These are phyloP conservation scores for Sporothrix sp. DNA, from an alignment of 2,329 filamentous ascomycete species.

Conservation along the genomic window DNA sequence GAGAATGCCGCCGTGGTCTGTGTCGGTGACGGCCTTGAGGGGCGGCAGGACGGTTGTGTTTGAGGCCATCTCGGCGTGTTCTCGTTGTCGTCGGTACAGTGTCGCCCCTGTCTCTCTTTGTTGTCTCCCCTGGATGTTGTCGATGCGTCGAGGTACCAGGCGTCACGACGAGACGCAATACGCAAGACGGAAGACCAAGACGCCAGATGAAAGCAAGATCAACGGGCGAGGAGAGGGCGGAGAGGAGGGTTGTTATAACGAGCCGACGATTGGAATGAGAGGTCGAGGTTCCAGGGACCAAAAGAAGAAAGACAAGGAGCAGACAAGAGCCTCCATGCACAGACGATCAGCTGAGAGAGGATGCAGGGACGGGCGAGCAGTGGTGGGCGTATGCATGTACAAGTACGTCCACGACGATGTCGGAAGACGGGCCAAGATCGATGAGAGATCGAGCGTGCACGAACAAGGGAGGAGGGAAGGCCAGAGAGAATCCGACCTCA, in stretches of 20 bases:
- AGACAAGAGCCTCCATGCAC: not conserved
- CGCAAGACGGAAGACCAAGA: not conserved
- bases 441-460: no score
- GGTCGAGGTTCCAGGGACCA: not conserved
- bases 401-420: no score
- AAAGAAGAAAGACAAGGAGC: not conserved
- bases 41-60: slow-evolving; percentile 21
- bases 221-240: not conserved
- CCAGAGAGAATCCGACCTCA: not conserved
- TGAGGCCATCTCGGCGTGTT: slow-evolving; percentile 11
- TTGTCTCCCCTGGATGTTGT: not conserved
- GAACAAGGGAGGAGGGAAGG: not conserved
- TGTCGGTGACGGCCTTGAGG: slow-evolving; percentile 26
- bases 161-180: not conserved
- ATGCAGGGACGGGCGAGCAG: not conserved
- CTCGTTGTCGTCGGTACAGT: not conserved
- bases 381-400: not conserved
- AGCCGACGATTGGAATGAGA: not conserved
- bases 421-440: no score
- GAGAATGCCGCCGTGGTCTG: slow-evolving; percentile 32
- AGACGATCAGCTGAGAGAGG: not conserved
- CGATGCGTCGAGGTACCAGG: not conserved
- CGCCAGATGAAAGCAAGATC: no score
- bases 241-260: not conserved
- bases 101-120: not conserved